Conservation (phyloP, 306 rosid species). For the Quillaja saponaria region DNA sequence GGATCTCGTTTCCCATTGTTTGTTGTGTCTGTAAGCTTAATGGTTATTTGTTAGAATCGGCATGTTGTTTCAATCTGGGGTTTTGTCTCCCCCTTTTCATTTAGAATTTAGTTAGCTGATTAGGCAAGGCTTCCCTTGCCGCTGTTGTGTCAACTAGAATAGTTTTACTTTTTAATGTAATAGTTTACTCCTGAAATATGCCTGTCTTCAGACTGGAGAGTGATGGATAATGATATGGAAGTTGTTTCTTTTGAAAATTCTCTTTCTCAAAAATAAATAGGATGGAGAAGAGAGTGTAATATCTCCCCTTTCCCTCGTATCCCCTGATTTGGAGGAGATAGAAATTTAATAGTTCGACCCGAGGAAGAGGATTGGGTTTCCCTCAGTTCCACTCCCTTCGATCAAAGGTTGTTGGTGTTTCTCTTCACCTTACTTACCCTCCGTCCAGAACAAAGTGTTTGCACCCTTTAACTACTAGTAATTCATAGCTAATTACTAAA, state of each 20-base stretch:
- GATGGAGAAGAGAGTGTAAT: too few species aligned
- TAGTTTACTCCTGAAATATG: constrained; percentile 37
- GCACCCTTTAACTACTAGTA: too few species aligned
- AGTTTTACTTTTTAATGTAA: constrained; percentile 55
- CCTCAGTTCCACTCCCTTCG: too few species aligned
- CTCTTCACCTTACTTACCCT: too few species aligned
- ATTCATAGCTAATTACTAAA: too few species aligned
- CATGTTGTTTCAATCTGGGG: constrained; percentile 29
- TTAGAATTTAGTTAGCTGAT: constrained; percentile 42
- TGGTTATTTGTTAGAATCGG: constrained; percentile 31
- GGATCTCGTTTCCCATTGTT: constrained; percentile 29
- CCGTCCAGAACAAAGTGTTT: too few species aligned
- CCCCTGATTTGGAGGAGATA: too few species aligned
- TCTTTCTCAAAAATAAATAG: too few species aligned
- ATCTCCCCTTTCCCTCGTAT: too few species aligned
- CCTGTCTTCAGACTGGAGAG: constrained; percentile 40
- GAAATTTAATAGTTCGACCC: too few species aligned
- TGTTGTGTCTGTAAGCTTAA: constrained; percentile 47
- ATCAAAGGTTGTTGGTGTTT: too few species aligned
- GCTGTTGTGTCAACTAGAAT: constrained; percentile 44
- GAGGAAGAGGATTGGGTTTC: too few species aligned
- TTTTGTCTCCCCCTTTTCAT: constrained; percentile 26
- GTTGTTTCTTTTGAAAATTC: constrained; percentile 17
- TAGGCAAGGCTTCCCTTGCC: constrained; percentile 43
- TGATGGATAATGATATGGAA: constrained; percentile 41